Conservation (phyloP, 345 rosid genomes). For the Eucalyptus paniculata region DNA sequence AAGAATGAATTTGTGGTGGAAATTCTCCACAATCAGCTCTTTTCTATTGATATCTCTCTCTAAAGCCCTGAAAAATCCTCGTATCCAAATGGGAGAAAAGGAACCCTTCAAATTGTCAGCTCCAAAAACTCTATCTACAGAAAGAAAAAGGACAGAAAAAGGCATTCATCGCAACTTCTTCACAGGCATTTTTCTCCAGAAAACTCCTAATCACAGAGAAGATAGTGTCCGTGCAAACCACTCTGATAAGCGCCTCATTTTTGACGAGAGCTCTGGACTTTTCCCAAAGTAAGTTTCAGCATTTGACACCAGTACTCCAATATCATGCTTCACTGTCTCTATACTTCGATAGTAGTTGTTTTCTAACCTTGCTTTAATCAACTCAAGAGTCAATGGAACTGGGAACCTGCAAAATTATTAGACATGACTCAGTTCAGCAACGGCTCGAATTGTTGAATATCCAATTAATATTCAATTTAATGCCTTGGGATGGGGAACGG, state of each 20-base stretch:
- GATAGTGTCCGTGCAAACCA: constrained; percentile 34
- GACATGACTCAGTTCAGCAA: background rate
- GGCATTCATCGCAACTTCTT: background rate
- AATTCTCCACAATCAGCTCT: constrained; percentile 12
- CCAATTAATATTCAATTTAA: background rate
- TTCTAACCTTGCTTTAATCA: constrained; percentile 63
- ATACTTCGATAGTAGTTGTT: constrained; percentile 74
- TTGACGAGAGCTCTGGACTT: constrained; percentile 35
- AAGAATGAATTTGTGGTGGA: constrained; percentile 17
- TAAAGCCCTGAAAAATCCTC: background rate
- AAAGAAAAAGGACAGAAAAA: background rate
- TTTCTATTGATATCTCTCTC: background rate
- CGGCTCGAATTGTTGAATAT: background rate
- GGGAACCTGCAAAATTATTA: constrained; percentile 51
- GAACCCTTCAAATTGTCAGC: background rate
- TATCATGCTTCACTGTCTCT: constrained; percentile 70
- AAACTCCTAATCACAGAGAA: constrained; percentile 22
- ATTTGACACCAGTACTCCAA: constrained; percentile 50
- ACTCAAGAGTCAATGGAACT: constrained; percentile 67
- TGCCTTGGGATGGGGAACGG: background rate
- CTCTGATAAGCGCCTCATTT: constrained; percentile 47
- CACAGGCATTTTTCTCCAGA: background rate
- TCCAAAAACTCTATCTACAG: constrained; percentile 25
- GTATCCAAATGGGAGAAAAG: background rate
- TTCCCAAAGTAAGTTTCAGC: constrained; percentile 56